Base-by-base conservation (phyloP, 495 filamentous ascomycete genomes). In the Penicillium salamii region DNA sequence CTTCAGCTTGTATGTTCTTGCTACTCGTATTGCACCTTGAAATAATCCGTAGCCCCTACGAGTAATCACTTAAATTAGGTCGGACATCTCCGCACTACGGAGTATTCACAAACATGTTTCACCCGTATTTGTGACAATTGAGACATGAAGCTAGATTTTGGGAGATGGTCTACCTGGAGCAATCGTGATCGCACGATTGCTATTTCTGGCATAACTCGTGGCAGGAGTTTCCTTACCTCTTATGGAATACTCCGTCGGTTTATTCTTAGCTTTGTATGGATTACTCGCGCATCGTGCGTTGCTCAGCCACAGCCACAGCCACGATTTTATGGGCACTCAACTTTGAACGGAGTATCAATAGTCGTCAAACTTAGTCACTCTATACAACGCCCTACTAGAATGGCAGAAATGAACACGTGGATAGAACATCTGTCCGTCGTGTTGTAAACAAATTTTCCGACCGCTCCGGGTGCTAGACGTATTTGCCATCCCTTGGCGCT, bases 361-460 rank as follows among this genome's bases (percentile, higher is more conserved):
- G n/a, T n/a, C n/a, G n/a, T n/a, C n/a, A n/a, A n/a, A n/a, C n/a
- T n/a, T n/a, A n/a, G n/a, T n/a, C n/a, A n/a, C n/a, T n/a, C n/a
- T n/a, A n/a, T n/a, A n/a, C n/a, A n/a, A n/a, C n/a, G n/a, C n/a
- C n/a, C n/a, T n/a, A n/a, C n/a, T n/a, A n/a, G n/a, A n/a, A n/a
- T n/a, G n/a, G n/a, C n/a, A n/a, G 34, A 15, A 48, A 5, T 39
- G 26, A 20, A 38, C 45, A 48, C 45, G 45, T 48, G 45, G 45
- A 23, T 4, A 11, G 14, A 29, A 12, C 7, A 38, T 1, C 26
- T 7, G 5, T 28, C 15, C 17, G 36, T 44, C 19, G 7, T 1
- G 12, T 23, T 33, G 3, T 1, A 17, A 34, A 24, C 6, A 21
- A 28, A 15, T 23, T 20, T 24, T 24, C 46, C 35, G 28, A 48